Percentiles rank a stretch among this genome's conserved stretches.
These are phyloP conservation scores for Leccinum subrobustum DNA, from an alignment of 1,284 basidiomycete species.

Conservation along the genomic window DNA sequence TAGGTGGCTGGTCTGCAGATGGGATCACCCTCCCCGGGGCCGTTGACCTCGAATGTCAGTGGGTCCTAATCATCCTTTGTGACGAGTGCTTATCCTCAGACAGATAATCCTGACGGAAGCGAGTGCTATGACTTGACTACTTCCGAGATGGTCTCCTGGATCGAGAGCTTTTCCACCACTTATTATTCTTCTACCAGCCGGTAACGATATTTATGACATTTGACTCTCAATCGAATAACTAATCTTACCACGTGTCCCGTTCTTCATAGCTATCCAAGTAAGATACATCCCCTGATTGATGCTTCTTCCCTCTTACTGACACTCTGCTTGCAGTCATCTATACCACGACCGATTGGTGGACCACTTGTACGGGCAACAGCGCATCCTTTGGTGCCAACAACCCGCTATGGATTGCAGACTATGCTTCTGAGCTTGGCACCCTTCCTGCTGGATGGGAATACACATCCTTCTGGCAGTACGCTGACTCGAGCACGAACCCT, in stretches of 20 bases:
- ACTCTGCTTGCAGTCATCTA: slow-evolving; percentile 49
- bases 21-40: slow-evolving; percentile 64
- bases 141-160: slow-evolving; percentile 60
- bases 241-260: slow-evolving; percentile 1
- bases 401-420: slow-evolving; percentile 62
- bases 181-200: slow-evolving; percentile 53
- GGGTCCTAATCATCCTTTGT: background rate
- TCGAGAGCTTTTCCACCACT: slow-evolving; percentile 59
- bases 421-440: slow-evolving; percentile 45
- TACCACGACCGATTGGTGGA: slow-evolving; percentile 68
- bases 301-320: background rate
- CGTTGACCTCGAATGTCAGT: slow-evolving; percentile 61
- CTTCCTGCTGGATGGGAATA: slow-evolving; percentile 58
- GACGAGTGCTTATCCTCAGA: background rate
- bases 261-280: slow-evolving; percentile 37
- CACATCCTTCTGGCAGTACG: slow-evolving; percentile 65
- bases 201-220: slow-evolving; percentile 26
- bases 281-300: slow-evolving; percentile 1
- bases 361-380: slow-evolving; percentile 59
- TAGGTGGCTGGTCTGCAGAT: slow-evolving; percentile 32
- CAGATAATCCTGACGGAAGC: slow-evolving; percentile 49
- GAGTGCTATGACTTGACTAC: slow-evolving; percentile 57
- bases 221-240: background rate
- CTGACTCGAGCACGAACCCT: slow-evolving; percentile 49
- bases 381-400: slow-evolving; percentile 47